Evolutionary conservation across 2,329 filamentous ascomycete genomes (phyloP).

Genomic region (Aspergillus clavatus): DNA sequence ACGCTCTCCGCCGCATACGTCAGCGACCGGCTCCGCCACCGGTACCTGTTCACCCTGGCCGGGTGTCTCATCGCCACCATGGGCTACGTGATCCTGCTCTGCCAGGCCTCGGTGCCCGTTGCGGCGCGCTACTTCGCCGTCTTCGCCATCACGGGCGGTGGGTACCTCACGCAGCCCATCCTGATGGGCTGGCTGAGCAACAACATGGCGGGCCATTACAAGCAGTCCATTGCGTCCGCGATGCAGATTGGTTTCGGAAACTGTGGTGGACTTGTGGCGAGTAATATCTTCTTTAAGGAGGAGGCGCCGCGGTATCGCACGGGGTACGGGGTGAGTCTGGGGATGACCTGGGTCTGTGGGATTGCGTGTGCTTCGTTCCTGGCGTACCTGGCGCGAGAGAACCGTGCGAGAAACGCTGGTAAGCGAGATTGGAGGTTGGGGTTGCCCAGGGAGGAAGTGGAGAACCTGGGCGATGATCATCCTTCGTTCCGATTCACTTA

Average conservation of each 20-base stretch:
- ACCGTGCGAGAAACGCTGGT: slow-evolving; percentile 30
- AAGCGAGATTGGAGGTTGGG: slow-evolving; percentile 33
- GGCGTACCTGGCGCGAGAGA: slow-evolving; percentile 33
- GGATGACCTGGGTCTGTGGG: slow-evolving; percentile 33
- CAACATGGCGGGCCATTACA: slow-evolving; percentile 55
- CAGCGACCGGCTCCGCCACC: slow-evolving; percentile 49
- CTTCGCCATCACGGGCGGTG: slow-evolving; percentile 52
- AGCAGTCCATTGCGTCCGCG: slow-evolving; percentile 51
- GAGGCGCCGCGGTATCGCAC: slow-evolving; percentile 27
- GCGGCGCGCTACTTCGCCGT: slow-evolving; percentile 52
- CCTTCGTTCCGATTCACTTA: slow-evolving; percentile 37
- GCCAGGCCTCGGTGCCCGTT: slow-evolving; percentile 44
- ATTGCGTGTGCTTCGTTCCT: slow-evolving; percentile 28
- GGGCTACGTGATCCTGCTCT: slow-evolving; percentile 54
- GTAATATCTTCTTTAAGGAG: slow-evolving; percentile 28
- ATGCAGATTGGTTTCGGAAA: slow-evolving; percentile 44
- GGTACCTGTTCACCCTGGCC: slow-evolving; percentile 51
- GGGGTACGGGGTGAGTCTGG: slow-evolving; percentile 26
- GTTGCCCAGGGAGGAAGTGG: slow-evolving; percentile 32
- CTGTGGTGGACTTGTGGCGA: slow-evolving; percentile 32
- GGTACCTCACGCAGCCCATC: slow-evolving; percentile 53
- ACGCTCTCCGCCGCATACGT: slow-evolving; percentile 48
- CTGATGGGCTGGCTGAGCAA: slow-evolving; percentile 55
- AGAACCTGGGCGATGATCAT: slow-evolving; percentile 39
- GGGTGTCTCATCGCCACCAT: slow-evolving; percentile 48